Percentiles rank a stretch among this genome's conserved stretches.
These are phyloP conservation scores for Babesia bigemina DNA, from an alignment of 169 alveolate genomes.

Conservation along the genomic window DNA sequence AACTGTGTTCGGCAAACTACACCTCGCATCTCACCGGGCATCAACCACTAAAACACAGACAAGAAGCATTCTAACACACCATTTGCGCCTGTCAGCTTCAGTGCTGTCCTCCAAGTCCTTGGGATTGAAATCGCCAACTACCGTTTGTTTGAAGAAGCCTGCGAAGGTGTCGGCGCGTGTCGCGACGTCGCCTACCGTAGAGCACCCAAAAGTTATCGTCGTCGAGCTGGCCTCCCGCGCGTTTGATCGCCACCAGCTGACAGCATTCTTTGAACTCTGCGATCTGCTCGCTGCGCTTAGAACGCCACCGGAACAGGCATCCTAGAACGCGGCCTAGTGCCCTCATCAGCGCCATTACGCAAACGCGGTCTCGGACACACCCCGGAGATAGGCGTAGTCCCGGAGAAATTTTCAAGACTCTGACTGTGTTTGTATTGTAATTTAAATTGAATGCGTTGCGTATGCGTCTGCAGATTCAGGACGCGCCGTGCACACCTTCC, in stretches of 20 bases:
- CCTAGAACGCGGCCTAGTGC: conserved; percentile 2
- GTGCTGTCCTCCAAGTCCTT: background rate
- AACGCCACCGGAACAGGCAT: conserved; percentile 1
- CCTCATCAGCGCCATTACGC: background rate
- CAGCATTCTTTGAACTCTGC: conserved; percentile 42
- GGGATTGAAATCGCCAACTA: conserved; percentile 41
- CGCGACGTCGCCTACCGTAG: conserved; percentile 23
- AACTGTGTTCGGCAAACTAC: too few species aligned
- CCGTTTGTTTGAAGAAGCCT: conserved; percentile 58
- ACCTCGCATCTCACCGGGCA: background rate
- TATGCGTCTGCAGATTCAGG: background rate
- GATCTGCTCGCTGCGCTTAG: background rate
- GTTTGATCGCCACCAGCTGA: conserved; percentile 34
- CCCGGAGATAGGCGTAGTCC: too few species aligned
- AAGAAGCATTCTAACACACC: conserved; percentile 1
- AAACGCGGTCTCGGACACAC: too few species aligned
- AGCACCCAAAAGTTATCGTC: conserved; percentile 45
- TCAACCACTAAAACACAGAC: background rate
- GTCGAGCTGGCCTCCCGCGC: conserved; percentile 32
- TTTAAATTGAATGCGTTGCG: background rate
- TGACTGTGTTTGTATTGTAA: background rate
- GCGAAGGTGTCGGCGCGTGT: background rate
- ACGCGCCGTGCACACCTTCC: background rate
- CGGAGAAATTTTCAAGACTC: too few species aligned
- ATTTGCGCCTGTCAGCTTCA: conserved; percentile 10